phyloP scores from a whole-genome alignment of 2,329 filamentous ascomycete genomes.

The Drechmeria coniospora region DNA sequence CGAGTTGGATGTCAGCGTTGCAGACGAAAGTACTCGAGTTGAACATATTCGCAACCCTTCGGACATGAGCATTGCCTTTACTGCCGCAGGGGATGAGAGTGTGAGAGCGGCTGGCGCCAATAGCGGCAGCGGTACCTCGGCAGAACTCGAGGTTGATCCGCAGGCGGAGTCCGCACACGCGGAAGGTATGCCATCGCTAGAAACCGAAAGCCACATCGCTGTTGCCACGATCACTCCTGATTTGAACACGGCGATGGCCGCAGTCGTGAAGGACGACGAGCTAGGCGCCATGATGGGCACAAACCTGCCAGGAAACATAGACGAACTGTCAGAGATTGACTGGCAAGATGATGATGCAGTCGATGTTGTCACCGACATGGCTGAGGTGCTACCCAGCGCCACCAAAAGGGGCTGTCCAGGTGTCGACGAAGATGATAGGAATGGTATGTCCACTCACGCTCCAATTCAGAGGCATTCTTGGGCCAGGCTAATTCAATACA shows the following conservation, averaged over 20 bases:
- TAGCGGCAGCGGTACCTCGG: no score
- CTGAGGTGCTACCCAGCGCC: slow-evolving; percentile 1
- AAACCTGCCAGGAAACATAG: neutral
- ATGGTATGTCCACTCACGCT: slow-evolving; percentile 10
- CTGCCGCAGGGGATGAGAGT: slow-evolving; percentile 11
- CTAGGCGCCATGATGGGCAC: neutral
- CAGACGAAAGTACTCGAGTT: no score
- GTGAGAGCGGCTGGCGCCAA: slow-evolving; percentile 8
- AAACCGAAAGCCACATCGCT: no score
- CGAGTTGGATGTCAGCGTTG: no score
- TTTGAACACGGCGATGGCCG: no score
- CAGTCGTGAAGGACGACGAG: neutral
- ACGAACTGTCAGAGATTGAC: slow-evolving; percentile 2
- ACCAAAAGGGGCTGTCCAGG: slow-evolving; percentile 1
- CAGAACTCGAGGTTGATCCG: no score
- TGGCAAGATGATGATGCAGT: slow-evolving; percentile 3
- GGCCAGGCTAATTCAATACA: slow-evolving; percentile 7
- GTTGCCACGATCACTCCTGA: no score
- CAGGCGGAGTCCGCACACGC: no score
- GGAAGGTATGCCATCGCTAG: no score
- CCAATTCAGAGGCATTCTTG: neutral
- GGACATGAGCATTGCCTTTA: slow-evolving; percentile 7
- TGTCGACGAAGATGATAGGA: slow-evolving; percentile 16
- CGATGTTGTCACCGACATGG: neutral
- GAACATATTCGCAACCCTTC: slow-evolving; percentile 1